A percentile compares a stretch with the other conserved stretches of the same genome.
Evolutionary conservation across 2,329 filamentous ascomycete genomes (phyloP).

Genomic region (Acephala macrosclerotiorum): DNA sequence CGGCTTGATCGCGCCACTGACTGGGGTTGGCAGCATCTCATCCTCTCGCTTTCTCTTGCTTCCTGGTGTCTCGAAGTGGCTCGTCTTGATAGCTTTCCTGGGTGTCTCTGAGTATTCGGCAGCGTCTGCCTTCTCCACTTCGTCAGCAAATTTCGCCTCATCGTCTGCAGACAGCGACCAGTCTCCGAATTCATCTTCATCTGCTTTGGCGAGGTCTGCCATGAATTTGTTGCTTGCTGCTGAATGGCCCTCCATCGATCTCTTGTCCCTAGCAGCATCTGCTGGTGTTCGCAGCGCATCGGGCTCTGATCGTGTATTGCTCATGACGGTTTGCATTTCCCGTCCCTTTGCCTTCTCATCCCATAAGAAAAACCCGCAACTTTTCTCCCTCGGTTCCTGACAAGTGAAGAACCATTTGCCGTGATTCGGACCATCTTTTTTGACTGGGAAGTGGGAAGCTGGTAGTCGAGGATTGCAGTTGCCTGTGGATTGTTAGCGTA

Average conservation of each 20-base stretch:
- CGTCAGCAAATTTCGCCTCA: conserved; percentile 30
- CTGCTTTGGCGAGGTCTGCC: conserved; percentile 25
- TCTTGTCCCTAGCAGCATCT: conserved; percentile 29
- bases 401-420: conserved; percentile 63
- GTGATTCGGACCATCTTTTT: conserved; percentile 57
- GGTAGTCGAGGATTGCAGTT: conserved; percentile 59
- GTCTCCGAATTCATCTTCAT: conserved; percentile 41
- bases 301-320: conserved; percentile 53
- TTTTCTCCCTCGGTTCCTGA: conserved; percentile 51
- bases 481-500: conserved; percentile 43
- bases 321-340: conserved; percentile 52
- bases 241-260: conserved; percentile 26
- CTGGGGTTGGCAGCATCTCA: conserved; percentile 39
- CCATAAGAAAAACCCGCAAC: conserved; percentile 66
- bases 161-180: conserved; percentile 37
- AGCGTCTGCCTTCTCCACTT: conserved; percentile 20
- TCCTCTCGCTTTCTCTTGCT: conserved; percentile 41
- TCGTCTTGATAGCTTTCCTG: conserved; percentile 35
- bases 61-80: conserved; percentile 34
- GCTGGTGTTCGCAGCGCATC: conserved; percentile 23
- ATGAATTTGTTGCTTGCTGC: conserved; percentile 31
- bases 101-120: conserved; percentile 37
- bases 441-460: conserved; percentile 57
- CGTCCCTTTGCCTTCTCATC: conserved; percentile 57
- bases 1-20: conserved; percentile 22